phyloP scores from a whole-genome alignment of 208 protist species.

The Trypanosoma conorhini region DNA sequence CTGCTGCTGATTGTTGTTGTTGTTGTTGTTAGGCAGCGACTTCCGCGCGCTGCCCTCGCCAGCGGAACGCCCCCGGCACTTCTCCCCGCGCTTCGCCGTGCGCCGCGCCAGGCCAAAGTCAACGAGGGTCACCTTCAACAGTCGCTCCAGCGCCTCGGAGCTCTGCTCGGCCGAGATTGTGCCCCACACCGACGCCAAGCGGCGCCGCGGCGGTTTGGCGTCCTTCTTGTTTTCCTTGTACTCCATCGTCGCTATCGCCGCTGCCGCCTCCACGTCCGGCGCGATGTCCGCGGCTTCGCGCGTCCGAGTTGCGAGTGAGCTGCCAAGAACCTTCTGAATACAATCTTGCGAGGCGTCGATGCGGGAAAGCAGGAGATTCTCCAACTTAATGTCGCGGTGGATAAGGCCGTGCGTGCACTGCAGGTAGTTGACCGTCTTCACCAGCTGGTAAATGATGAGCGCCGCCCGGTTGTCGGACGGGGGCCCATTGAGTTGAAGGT shows the following conservation, averaged over 20 bases:
- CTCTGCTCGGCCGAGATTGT: neutral
- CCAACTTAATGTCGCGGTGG: constrained; percentile 86
- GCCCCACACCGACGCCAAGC: constrained; percentile 4
- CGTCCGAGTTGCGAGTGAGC: constrained; percentile 27
- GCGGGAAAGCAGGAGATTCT: constrained; percentile 73
- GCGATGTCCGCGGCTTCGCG: neutral
- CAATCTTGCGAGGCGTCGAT: constrained; percentile 35
- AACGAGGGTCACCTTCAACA: constrained; percentile 73
- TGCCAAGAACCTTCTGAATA: constrained; percentile 49
- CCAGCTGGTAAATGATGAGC: constrained; percentile 70
- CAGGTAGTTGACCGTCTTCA: constrained; percentile 73
- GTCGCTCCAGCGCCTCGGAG: constrained; percentile 18
- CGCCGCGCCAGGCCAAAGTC: constrained; percentile 78
- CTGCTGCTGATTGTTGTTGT: too few species aligned
- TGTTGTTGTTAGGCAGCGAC: constrained; percentile 2
- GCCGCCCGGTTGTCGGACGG: constrained; percentile 61
- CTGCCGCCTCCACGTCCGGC: neutral
- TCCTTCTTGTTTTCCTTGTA: neutral
- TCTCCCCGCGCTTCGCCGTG: constrained; percentile 23
- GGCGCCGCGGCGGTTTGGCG: neutral
- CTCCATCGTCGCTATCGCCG: neutral
- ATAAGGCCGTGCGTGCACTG: constrained; percentile 67
- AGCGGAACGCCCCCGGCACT: neutral
- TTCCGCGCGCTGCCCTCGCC: neutral
- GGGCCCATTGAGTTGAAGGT: constrained; percentile 54